These are phyloP conservation scores for Starmerella etchellsii DNA, from an alignment of 805 yeast species.

Conservation along the genomic window DNA sequence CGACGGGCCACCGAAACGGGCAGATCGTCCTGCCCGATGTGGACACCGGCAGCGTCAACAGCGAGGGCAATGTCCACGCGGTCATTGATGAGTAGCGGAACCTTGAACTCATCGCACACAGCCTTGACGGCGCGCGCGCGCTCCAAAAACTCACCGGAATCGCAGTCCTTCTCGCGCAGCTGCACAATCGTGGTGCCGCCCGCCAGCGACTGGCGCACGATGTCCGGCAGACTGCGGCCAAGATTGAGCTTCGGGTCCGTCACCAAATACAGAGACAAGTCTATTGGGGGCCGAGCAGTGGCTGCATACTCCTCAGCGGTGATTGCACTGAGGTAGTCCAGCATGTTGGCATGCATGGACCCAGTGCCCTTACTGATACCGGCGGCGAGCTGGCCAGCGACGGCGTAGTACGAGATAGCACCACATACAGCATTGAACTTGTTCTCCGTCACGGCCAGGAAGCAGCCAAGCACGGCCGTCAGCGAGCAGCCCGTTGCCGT, in stretches of 20 bases:
- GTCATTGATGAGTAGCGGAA: conserved; percentile 78
- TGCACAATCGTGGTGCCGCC: conserved; percentile 76
- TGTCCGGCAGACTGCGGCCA: conserved; percentile 6
- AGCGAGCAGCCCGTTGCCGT: conserved; percentile 21
- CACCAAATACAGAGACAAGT: conserved; percentile 18
- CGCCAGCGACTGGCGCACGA: conserved; percentile 37
- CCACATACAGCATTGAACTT: conserved; percentile 7
- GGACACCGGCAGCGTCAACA: conserved; percentile 80
- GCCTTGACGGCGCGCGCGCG: conserved; percentile 49
- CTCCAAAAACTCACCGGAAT: conserved; percentile 52
- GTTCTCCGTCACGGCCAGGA: conserved; percentile 4
- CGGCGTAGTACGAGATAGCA: conserved; percentile 16
- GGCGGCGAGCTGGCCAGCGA: conserved; percentile 20
- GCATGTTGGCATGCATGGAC: conserved; percentile 16
- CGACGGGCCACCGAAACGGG: conserved; percentile 41
- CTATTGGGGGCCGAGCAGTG: conserved; percentile 13
- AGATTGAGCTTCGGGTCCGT: conserved; percentile 17
- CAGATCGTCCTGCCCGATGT: conserved; percentile 89
- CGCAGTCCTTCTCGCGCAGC: conserved; percentile 63
- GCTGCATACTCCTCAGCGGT: conserved; percentile 10
- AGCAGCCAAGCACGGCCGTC: conserved; percentile 18
- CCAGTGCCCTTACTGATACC: conserved; percentile 15
- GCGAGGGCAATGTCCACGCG: conserved; percentile 83
- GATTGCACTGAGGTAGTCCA: conserved; percentile 16
- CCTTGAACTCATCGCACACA: conserved; percentile 43